These are phyloP conservation scores for Cladosporium sp. DNA, from an alignment of 2,329 filamentous ascomycete species.

Conservation along the genomic window DNA sequence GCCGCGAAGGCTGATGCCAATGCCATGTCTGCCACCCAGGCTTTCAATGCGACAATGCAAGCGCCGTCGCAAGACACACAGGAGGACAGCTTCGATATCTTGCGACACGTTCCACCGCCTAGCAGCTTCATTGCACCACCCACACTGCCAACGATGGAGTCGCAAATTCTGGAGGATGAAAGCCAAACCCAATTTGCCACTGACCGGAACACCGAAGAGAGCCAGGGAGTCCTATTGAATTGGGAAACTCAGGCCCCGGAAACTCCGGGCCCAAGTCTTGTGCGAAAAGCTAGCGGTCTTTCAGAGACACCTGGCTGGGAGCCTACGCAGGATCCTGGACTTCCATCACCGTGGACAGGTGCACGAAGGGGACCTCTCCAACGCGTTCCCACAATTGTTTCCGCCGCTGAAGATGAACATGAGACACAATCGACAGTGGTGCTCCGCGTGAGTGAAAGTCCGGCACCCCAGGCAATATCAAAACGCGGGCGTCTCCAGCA, in stretches of 20 bases:
- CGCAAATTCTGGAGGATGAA: conserved; percentile 30
- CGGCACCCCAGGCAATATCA: conserved; percentile 25
- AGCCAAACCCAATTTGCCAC: conserved; percentile 2
- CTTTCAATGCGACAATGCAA: conserved; percentile 34
- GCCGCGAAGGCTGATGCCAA: conserved; percentile 14
- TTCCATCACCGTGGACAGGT: conserved; percentile 25
- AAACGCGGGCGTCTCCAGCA: conserved; percentile 54
- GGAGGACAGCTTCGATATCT: conserved; percentile 41
- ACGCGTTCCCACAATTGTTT: conserved; percentile 18
- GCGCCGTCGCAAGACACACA: conserved; percentile 31
- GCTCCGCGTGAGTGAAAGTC: conserved; percentile 30
- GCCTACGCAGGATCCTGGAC: conserved; percentile 30
- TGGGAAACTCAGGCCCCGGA: conserved; percentile 30
- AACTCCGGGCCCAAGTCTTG: conserved; percentile 23
- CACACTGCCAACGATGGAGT: conserved; percentile 18
- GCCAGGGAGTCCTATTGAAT: conserved; percentile 34
- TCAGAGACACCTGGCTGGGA: conserved; percentile 33
- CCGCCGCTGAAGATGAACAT: conserved; percentile 16
- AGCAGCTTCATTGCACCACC: conserved; percentile 26
- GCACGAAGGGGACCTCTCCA: conserved; percentile 11
- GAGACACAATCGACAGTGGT: conserved; percentile 31
- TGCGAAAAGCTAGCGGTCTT: conserved; percentile 19
- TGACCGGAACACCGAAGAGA: conserved; percentile 20
- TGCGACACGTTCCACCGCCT: conserved; percentile 31
- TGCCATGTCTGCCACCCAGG: conserved; percentile 31